Evolutionary conservation across 1,284 basidiomycete genomes (phyloP).

Genomic region (Rhizoctonia solani): DNA sequence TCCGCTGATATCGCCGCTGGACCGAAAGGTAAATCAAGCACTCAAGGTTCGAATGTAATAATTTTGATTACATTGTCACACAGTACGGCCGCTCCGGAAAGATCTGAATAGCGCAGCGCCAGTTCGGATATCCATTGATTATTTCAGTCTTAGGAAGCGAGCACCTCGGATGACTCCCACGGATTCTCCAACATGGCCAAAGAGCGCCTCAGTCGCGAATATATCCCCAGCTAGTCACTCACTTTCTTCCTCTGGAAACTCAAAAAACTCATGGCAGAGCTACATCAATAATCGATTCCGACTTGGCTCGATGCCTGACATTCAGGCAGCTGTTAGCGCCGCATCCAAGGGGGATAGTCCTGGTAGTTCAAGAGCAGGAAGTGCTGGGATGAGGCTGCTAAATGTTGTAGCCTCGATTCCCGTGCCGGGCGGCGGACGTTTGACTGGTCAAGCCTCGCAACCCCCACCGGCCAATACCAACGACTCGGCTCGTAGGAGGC

Average conservation of each 20-base stretch:
- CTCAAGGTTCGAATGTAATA: neutral
- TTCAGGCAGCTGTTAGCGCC: slow-evolving; percentile 26
- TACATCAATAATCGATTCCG: slow-evolving; percentile 30
- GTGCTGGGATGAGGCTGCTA: slow-evolving; percentile 23
- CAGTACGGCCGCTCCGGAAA: slow-evolving; percentile 7
- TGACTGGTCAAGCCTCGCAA: neutral
- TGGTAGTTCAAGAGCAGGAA: slow-evolving; percentile 19
- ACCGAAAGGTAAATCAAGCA: slow-evolving; percentile 23
- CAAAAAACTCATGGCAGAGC: slow-evolving; percentile 34
- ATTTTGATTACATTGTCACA: too few species aligned
- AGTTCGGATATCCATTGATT: slow-evolving; percentile 36
- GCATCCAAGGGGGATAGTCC: neutral
- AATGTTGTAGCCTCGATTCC: slow-evolving; percentile 15
- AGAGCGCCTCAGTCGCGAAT: slow-evolving; percentile 19
- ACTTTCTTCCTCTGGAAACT: slow-evolving; percentile 28
- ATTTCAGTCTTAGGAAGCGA: slow-evolving; percentile 35
- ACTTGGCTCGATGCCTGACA: slow-evolving; percentile 27
- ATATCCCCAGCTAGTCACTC: slow-evolving; percentile 22
- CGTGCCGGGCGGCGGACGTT: slow-evolving; percentile 10
- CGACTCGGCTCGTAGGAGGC: slow-evolving; percentile 16
- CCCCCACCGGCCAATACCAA: neutral
- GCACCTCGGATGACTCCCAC: slow-evolving; percentile 13
- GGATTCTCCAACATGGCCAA: slow-evolving; percentile 33
- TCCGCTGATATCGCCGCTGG: slow-evolving; percentile 35
- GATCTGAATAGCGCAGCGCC: slow-evolving; percentile 22